These are phyloP conservation scores for Cercospora janseana DNA, from an alignment of 2,329 filamentous ascomycete genomes.

Conservation along the genomic window DNA sequence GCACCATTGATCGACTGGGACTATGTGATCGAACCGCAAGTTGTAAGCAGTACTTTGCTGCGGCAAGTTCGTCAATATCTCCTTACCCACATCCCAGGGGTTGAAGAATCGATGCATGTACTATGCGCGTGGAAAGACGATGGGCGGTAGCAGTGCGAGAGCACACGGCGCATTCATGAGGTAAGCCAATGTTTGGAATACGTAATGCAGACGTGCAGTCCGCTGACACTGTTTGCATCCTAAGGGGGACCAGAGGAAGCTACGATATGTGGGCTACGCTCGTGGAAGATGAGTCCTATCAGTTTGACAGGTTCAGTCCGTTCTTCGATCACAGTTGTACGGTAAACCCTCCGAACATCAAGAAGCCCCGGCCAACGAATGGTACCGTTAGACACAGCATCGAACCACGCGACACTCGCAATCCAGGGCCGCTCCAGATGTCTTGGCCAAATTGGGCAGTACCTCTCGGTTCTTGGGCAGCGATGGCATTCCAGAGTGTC, in stretches of 20 bases:
- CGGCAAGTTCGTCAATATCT: no score
- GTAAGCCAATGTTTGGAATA: no score
- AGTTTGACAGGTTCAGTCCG: constrained; percentile 33
- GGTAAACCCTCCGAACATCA: constrained; percentile 8
- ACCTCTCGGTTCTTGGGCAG: constrained; percentile 3
- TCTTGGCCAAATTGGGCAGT: constrained; percentile 18
- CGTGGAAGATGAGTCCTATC: constrained; percentile 38
- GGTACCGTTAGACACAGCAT: constrained; percentile 6
- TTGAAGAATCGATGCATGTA: background rate
- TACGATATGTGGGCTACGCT: constrained; percentile 40
- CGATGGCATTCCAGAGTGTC: constrained; percentile 14
- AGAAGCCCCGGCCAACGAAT: constrained; percentile 12
- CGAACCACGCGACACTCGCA: no score
- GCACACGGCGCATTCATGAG: no score
- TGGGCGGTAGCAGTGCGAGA: constrained; percentile 3
- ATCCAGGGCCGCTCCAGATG: constrained; percentile 14
- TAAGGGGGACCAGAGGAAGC: constrained; percentile 35
- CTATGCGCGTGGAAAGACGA: background rate
- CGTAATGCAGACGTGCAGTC: no score
- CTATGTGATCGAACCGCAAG: constrained; percentile 1
- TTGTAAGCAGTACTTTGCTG: no score
- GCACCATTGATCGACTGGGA: constrained; percentile 10
- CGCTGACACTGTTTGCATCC: no score
- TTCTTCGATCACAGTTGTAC: constrained; percentile 19
- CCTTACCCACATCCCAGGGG: background rate